phyloP scores from a whole-genome alignment of 139 green algal species.

The Picochlorum sp. region DNA sequence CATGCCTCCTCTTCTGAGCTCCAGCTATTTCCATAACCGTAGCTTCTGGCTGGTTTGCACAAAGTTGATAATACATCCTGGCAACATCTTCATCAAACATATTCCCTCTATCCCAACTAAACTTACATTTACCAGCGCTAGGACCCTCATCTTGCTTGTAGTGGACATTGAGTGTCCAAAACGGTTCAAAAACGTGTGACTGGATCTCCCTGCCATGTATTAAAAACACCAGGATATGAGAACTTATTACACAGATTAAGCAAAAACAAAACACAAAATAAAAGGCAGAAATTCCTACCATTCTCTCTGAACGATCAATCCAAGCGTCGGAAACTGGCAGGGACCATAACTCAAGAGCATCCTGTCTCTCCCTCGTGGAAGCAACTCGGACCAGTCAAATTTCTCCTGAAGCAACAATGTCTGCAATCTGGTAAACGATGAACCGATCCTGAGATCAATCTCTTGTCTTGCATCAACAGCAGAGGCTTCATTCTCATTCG shows the following conservation, averaged over 20 bases:
- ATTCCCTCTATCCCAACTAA: constrained; percentile 63
- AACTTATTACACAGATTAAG: background rate
- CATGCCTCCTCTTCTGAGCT: constrained; percentile 30
- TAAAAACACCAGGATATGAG: background rate
- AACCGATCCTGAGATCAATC: constrained; percentile 91
- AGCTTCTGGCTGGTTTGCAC: constrained; percentile 38
- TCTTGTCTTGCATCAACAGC: constrained; percentile 90
- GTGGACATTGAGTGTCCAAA: constrained; percentile 73
- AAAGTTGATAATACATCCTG: constrained; percentile 52
- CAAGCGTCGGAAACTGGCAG: constrained; percentile 96
- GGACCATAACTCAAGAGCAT: constrained; percentile 82
- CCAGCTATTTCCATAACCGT: constrained; percentile 26
- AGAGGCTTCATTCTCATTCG: constrained; percentile 63
- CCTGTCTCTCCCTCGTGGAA: constrained; percentile 5
- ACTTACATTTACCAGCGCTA: constrained; percentile 26
- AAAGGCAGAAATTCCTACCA: too few species aligned
- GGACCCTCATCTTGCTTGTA: constrained; percentile 3
- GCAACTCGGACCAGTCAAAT: constrained; percentile 52
- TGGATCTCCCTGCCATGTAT: constrained; percentile 60
- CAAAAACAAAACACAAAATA: constrained; percentile 19
- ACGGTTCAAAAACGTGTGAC: constrained; percentile 81
- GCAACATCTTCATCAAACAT: constrained; percentile 80
- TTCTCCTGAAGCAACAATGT: constrained; percentile 83
- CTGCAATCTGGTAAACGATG: constrained; percentile 93
- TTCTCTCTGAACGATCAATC: constrained; percentile 89